Percentiles rank a stretch among this genome's conserved stretches.
phyloP scores from a whole-genome alignment of 108 stramenopile species.

The Skeletonema tropicum region DNA sequence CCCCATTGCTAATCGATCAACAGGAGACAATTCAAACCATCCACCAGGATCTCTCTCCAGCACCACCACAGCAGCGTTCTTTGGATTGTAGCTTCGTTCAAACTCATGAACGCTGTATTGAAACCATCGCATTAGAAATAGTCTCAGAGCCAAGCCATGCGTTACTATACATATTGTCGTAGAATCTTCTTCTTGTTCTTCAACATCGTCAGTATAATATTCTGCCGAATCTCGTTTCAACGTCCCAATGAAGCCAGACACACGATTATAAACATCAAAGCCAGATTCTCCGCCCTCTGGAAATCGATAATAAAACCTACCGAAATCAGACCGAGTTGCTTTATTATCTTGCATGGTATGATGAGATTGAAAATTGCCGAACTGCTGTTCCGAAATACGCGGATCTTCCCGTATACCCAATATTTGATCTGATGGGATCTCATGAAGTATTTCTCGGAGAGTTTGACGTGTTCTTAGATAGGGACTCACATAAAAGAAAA shows the following conservation, averaged over 20 bases:
- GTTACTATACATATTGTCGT: constrained; percentile 82
- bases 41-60: constrained; percentile 43
- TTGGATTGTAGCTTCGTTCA: constrained; percentile 81
- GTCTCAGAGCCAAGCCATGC: constrained; percentile 82
- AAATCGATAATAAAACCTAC: constrained; percentile 71
- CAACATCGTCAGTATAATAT: constrained; percentile 23
- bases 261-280: constrained; percentile 70
- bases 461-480: constrained; percentile 67
- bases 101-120: constrained; percentile 87
- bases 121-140: constrained; percentile 89
- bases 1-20: constrained; percentile 37
- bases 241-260: constrained; percentile 73
- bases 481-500: constrained; percentile 57
- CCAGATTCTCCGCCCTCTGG: constrained; percentile 63
- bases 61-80: constrained; percentile 77
- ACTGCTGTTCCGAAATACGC: constrained; percentile 81
- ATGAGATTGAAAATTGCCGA: constrained; percentile 84
- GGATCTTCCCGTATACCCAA: constrained; percentile 79
- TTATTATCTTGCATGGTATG: constrained; percentile 61
- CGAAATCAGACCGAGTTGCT: constrained; percentile 51
- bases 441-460: constrained; percentile 41
- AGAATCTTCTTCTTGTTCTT: not conserved
- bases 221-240: constrained; percentile 64
- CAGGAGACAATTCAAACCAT: constrained; percentile 28
- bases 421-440: constrained; percentile 51